phyloP scores from a whole-genome alignment of 169 alveolate genomes.

The Plasmodium falciparum region DNA sequence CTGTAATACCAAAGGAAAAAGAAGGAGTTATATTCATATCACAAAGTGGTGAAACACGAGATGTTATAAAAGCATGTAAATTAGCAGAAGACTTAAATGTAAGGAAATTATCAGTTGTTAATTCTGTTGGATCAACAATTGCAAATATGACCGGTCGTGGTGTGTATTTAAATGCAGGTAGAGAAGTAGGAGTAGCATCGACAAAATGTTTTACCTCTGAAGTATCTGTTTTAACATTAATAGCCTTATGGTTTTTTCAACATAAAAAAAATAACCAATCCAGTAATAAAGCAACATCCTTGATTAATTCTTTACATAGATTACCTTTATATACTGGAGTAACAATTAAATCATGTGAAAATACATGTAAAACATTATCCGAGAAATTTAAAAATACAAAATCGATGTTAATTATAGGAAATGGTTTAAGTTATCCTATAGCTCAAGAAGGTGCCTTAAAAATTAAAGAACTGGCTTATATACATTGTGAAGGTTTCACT shows the following conservation, averaged over 20 bases:
- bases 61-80: slow-evolving; percentile 88
- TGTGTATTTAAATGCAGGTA: slow-evolving; percentile 96
- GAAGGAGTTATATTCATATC: slow-evolving; percentile 93
- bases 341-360: slow-evolving; percentile 70
- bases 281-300: slow-evolving; percentile 32
- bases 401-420: slow-evolving; percentile 86
- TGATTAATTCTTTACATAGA: slow-evolving; percentile 65
- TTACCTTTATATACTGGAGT: slow-evolving; percentile 60
- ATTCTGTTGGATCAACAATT: slow-evolving; percentile 92
- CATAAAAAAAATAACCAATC: slow-evolving; percentile 57
- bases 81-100: slow-evolving; percentile 87
- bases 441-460: slow-evolving; percentile 98
- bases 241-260: slow-evolving; percentile 92
- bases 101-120: slow-evolving; percentile 91
- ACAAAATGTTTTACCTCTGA: slow-evolving; percentile 97
- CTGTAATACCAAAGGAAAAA: slow-evolving; percentile 79
- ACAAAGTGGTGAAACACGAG: slow-evolving; percentile 98
- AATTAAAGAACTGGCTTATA: slow-evolving; percentile 96
- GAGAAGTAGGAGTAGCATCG: slow-evolving; percentile 98
- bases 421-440: slow-evolving; percentile 94
- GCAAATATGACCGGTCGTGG: slow-evolving; percentile 95
- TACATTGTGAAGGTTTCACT: slow-evolving; percentile 96
- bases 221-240: slow-evolving; percentile 88
- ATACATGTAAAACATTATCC: slow-evolving; percentile 32
- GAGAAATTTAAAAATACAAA: slow-evolving; percentile 67